Evolutionary conservation across 805 yeast species (phyloP).

Genomic region (Candida loeiensis): DNA sequence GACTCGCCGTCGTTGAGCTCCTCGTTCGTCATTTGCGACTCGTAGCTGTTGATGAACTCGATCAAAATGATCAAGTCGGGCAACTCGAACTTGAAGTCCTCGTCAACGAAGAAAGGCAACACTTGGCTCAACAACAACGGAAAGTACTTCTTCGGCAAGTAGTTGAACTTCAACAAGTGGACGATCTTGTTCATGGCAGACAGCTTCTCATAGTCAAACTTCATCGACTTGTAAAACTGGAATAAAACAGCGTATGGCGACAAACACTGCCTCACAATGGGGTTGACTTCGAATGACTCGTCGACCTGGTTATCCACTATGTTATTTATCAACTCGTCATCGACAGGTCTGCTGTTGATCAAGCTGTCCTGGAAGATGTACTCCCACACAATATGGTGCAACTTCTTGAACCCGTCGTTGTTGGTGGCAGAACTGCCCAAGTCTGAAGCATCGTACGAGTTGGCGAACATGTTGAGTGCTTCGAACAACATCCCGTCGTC

Average conservation of each 20-base stretch:
- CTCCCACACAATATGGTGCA: slow-evolving; percentile 53
- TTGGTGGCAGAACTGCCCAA: slow-evolving; percentile 13
- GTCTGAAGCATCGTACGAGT: slow-evolving; percentile 49
- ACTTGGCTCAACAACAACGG: slow-evolving; percentile 50
- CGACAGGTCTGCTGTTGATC: slow-evolving; percentile 47
- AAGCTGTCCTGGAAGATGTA: slow-evolving; percentile 59
- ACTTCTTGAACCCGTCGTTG: slow-evolving; percentile 39
- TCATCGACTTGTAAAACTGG: slow-evolving; percentile 41
- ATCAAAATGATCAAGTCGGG: slow-evolving; percentile 35
- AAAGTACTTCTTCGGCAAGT: slow-evolving; percentile 46
- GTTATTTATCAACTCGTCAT: slow-evolving; percentile 55
- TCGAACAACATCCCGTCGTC: slow-evolving; percentile 57
- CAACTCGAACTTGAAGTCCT: slow-evolving; percentile 15
- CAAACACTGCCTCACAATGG: slow-evolving; percentile 62
- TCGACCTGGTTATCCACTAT: slow-evolving; percentile 39
- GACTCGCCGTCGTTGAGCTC: slow-evolving; percentile 29
- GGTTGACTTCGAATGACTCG: slow-evolving; percentile 38
- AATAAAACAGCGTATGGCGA: slow-evolving; percentile 68
- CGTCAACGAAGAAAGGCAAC: slow-evolving; percentile 34
- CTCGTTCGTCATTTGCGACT: slow-evolving; percentile 18
- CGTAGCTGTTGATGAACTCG: slow-evolving; percentile 39
- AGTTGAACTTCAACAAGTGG: slow-evolving; percentile 43
- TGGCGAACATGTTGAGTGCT: slow-evolving; percentile 60
- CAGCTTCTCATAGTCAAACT: slow-evolving; percentile 10
- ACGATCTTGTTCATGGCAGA: slow-evolving; percentile 39